phyloP scores from a whole-genome alignment of 495 filamentous ascomycete genomes.

The Amniculicola lignicola region DNA sequence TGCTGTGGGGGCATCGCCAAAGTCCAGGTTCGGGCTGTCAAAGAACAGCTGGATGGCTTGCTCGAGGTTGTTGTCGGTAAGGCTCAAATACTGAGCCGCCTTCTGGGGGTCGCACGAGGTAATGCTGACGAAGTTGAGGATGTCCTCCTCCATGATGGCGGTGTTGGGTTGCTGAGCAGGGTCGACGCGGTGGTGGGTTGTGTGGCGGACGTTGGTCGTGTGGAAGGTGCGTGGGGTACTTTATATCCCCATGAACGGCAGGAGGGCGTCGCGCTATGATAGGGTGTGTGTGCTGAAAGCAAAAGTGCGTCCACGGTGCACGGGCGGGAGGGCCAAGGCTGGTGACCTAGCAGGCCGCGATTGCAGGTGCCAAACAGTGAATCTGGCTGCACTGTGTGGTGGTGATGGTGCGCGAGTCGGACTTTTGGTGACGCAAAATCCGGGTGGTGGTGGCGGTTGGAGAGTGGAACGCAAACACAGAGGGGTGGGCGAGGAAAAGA shows the following conservation, averaged over 20 bases:
- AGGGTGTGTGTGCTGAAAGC: constrained; percentile 1
- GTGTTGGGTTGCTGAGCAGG: not conserved
- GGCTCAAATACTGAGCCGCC: constrained; percentile 73
- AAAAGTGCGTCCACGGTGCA: too few relatives aligned
- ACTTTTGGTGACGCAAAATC: too few relatives aligned
- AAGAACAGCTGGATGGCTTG: constrained; percentile 89
- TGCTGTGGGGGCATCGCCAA: constrained; percentile 43
- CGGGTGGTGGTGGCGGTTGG: too few relatives aligned
- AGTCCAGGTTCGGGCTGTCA: constrained; percentile 66
- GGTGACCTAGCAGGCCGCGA: too few relatives aligned
- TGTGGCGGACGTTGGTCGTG: not conserved
- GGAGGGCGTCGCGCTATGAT: not conserved
- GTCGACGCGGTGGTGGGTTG: not conserved
- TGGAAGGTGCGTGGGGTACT: constrained; percentile 7
- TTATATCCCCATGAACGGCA: constrained; percentile 3
- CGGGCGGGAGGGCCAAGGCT: too few relatives aligned
- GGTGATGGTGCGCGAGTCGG: too few relatives aligned
- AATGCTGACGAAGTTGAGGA: constrained; percentile 63
- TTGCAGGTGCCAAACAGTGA: too few relatives aligned
- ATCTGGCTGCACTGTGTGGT: too few relatives aligned
- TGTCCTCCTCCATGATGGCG: constrained; percentile 61
- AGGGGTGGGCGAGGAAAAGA: too few relatives aligned
- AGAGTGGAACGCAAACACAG: too few relatives aligned
- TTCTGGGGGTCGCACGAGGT: constrained; percentile 62
- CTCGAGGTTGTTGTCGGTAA: constrained; percentile 76